Evolutionary conservation across 768 basidiomycete species (phyloP).

Genomic region (Collybia mongolica): DNA sequence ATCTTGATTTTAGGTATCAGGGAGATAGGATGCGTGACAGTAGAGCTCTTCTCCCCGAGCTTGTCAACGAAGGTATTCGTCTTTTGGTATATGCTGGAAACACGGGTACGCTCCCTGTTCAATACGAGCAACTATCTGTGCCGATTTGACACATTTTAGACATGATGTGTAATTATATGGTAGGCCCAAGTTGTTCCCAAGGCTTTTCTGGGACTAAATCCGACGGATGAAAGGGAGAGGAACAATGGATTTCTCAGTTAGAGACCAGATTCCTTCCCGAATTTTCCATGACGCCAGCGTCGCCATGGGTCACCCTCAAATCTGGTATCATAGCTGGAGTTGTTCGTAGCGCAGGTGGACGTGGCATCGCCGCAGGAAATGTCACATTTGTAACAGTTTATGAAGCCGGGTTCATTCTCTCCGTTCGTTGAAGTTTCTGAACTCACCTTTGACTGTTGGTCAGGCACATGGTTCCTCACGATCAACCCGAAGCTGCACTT

Average conservation of each 20-base stretch:
- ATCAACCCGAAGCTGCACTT: constrained; percentile 86
- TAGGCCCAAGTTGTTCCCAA: constrained; percentile 29
- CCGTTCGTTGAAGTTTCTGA: background rate
- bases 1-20: constrained; percentile 74
- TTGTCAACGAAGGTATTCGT: constrained; percentile 80
- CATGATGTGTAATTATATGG: constrained; percentile 84
- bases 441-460: constrained; percentile 4
- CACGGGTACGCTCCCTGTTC: constrained; percentile 50
- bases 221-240: constrained; percentile 55
- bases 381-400: constrained; percentile 77
- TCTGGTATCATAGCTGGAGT: constrained; percentile 61
- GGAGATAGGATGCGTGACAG: constrained; percentile 89
- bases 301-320: constrained; percentile 55
- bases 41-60: constrained; percentile 71
- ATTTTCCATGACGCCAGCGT: constrained; percentile 46
- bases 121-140: constrained; percentile 3
- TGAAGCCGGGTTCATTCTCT: constrained; percentile 72
- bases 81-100: constrained; percentile 92
- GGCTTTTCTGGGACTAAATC: background rate
- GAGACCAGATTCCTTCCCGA: constrained; percentile 61
- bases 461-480: constrained; percentile 89
- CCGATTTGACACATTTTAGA: constrained; percentile 39
- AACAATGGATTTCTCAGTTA: constrained; percentile 69
- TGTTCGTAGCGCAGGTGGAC: constrained; percentile 68
- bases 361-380: constrained; percentile 68